These are phyloP conservation scores for Hapsidospora chrysogenum DNA, from an alignment of 495 filamentous ascomycete species.

Conservation along the genomic window DNA sequence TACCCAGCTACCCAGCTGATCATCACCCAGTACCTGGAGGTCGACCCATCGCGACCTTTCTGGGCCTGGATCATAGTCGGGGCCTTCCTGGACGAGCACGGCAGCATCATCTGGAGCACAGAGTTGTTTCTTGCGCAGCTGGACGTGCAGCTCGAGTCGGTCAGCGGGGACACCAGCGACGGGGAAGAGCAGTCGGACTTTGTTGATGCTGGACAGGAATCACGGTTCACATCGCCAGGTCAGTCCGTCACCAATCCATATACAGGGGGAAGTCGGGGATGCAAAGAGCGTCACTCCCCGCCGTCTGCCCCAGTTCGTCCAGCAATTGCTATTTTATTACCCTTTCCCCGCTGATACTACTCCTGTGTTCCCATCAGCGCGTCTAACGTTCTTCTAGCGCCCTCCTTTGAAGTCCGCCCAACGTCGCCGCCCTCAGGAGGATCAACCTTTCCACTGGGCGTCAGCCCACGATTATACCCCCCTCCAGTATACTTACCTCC, in stretches of 20 bases:
- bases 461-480: too few species aligned
- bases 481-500: too few species aligned
- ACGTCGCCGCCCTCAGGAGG: too few species aligned
- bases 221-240: not conserved
- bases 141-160: not conserved
- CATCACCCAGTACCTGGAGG: slow-evolving; percentile 6
- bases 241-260: not conserved
- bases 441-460: too few species aligned
- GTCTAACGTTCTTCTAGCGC: not conserved
- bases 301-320: not conserved
- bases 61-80: slow-evolving; percentile 16
- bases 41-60: slow-evolving; percentile 1
- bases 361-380: not conserved
- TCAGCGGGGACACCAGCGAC: not conserved
- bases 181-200: not conserved
- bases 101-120: slow-evolving; percentile 11
- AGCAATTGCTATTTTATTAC: not conserved
- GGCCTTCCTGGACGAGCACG: slow-evolving; percentile 12
- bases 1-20: slow-evolving; percentile 13
- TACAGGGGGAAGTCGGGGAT: too few species aligned
- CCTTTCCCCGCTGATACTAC: not conserved
- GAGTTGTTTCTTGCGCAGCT: slow-evolving; percentile 7
- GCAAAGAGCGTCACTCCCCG: not conserved
- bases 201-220: too few species aligned
- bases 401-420: too few species aligned